Base-by-base conservation (phyloP, 148 eudicot species). In the Gaultheria prostrata region DNA sequence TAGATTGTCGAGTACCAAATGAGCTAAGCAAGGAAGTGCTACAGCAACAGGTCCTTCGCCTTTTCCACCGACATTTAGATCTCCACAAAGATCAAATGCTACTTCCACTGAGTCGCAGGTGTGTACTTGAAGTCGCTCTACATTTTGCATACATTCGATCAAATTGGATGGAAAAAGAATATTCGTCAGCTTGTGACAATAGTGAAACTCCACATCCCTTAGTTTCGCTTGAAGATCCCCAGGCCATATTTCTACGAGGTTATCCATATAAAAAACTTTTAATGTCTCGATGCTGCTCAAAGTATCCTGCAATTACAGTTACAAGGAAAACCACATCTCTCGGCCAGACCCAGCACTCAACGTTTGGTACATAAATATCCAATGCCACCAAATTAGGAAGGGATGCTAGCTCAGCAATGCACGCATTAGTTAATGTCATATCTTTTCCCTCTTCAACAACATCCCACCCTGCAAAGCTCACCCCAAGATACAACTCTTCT, bases 161-260 rank as follows among this genome's bases (percentile, higher is more conserved):
- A 39, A 39, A 74, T 45, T 20, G 56, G 78, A 20, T 46, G 28
- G 54, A 21, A 48, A 48, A 33, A 71, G 21, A 46, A 76, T 48
- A n/a, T 48, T 9, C 32, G 17, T n/a, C 78, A 76, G 14, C 21
- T 24, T 21, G 12, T 20, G 78, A 76, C 78, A 76, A 20, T 45
- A 21, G 18, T n/a, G 21, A 45, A 76, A 14, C n/a, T 12, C 35
- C 28, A 76, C 7, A 24, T 46, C 20, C 8, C 30, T 46, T 76
- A 76, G 32, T 21, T 76, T 76, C 9, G 54, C 78, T 46, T 10
- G 54, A 76, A 76, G 78, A 18, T 76, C 53, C 54, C 54, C 56
- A 10, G 30, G 78, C 78, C 54, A 46, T 76, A 76, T 76, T 7
- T 48, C 78, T 76, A 76, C n/a, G 14, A 76, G 54, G 51, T 76